Conservation (phyloP, 1,139 yeast genomes). For the Blastobotrys ciferrii region DNA sequence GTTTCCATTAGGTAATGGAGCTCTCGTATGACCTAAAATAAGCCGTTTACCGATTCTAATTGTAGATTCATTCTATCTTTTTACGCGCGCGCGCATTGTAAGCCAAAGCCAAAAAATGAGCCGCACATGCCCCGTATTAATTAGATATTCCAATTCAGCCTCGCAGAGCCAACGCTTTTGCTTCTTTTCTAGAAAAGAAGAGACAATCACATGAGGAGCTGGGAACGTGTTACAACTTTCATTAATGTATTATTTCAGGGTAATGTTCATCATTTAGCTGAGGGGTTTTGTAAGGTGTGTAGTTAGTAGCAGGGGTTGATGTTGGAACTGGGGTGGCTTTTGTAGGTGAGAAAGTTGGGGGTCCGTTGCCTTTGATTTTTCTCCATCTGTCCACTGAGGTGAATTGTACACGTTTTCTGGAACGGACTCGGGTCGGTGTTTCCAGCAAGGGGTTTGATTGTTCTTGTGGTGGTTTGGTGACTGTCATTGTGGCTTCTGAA, state of each 20-base stretch:
- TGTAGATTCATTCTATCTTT: no score
- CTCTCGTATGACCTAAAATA: no score
- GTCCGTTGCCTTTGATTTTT: conserved; percentile 12
- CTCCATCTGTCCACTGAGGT: conserved; percentile 29
- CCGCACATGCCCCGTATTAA: no score
- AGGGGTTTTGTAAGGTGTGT: conserved; percentile 2
- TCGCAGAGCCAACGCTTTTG: no score
- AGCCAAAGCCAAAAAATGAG: no score
- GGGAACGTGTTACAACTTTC: no score
- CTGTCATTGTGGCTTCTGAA: background rate
- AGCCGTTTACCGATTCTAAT: no score
- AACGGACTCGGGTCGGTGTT: conserved; percentile 24
- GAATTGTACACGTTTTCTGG: conserved; percentile 20
- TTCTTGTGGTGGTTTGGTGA: background rate
- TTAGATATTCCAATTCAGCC: no score
- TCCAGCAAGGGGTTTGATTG: conserved; percentile 15
- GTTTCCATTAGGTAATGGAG: no score
- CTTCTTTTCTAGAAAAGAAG: no score
- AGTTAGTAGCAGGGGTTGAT: background rate
- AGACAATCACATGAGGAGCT: no score
- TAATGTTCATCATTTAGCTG: background rate
- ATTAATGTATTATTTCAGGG: conserved; percentile 1
- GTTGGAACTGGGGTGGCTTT: background rate
- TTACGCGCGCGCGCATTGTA: no score
- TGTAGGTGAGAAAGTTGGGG: background rate